A percentile compares a stretch with the other conserved stretches of the same genome.
phyloP scores from a whole-genome alignment of 495 filamentous ascomycete species.

The Neurospora pannonica region DNA sequence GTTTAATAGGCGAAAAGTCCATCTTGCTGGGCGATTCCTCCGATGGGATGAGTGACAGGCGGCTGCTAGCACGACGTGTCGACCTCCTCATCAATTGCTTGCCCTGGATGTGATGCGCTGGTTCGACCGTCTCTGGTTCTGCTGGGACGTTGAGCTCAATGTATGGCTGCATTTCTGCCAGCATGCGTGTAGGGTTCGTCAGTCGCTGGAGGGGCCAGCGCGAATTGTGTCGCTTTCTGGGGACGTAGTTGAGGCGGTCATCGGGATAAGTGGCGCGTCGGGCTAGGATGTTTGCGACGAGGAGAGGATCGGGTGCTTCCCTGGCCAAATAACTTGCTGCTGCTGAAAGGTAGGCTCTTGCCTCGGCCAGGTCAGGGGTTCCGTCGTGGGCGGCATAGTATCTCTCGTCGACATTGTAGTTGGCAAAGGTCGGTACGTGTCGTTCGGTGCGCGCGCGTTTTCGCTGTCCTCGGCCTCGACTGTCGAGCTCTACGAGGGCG shows the following conservation, averaged over 20 bases:
- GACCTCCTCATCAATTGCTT: slow-evolving; percentile 14
- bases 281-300: neutral
- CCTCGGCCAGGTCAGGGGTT: slow-evolving; percentile 15
- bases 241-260: slow-evolving; percentile 13
- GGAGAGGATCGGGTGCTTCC: neutral
- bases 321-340: neutral
- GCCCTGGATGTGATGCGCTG: slow-evolving; percentile 8
- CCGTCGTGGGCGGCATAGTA: slow-evolving; percentile 6
- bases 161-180: slow-evolving; percentile 14
- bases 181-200: slow-evolving; percentile 5
- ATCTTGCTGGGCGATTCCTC: slow-evolving; percentile 17
- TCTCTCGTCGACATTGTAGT: slow-evolving; percentile 12
- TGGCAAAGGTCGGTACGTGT: slow-evolving; percentile 14
- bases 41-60: slow-evolving; percentile 17
- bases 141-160: slow-evolving; percentile 12
- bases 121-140: slow-evolving; percentile 8
- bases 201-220: slow-evolving; percentile 22
- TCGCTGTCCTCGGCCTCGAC: slow-evolving; percentile 9
- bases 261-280: slow-evolving; percentile 15
- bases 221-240: slow-evolving; percentile 25
- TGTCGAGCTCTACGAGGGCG: slow-evolving; percentile 17
- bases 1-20: slow-evolving; percentile 11
- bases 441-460: slow-evolving; percentile 16
- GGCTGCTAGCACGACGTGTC: slow-evolving; percentile 19
- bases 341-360: slow-evolving; percentile 10